phyloP scores from a whole-genome alignment of 2,329 filamentous ascomycete genomes.

The Colletotrichum musae region DNA sequence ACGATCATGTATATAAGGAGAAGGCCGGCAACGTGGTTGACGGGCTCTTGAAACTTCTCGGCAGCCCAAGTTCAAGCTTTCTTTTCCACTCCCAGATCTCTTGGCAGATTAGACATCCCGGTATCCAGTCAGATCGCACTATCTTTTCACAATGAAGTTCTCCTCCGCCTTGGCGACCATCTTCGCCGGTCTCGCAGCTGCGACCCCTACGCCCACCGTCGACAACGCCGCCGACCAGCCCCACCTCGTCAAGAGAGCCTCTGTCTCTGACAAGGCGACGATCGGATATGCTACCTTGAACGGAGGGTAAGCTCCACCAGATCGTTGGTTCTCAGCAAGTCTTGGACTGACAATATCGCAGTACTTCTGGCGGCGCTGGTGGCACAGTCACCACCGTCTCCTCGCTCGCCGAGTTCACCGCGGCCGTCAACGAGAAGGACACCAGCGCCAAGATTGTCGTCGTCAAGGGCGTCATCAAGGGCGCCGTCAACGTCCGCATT shows the following conservation, averaged over 20 bases:
- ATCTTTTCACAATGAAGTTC: conserved; percentile 28
- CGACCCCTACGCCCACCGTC: conserved; percentile 41
- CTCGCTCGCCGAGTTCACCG: conserved; percentile 59
- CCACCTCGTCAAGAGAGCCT: conserved; percentile 42
- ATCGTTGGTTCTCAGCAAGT: not conserved
- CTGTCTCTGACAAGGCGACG: conserved; percentile 44
- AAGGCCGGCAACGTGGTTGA: not conserved
- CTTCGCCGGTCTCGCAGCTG: conserved; percentile 32
- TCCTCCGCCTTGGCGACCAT: conserved; percentile 28
- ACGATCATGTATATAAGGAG: conserved; percentile 25
- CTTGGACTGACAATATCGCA: conserved; percentile 36
- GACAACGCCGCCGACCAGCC: conserved; percentile 20
- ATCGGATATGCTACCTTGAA: conserved; percentile 63
- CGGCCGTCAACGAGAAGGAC: conserved; percentile 59
- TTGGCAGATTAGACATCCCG: conserved; percentile 6
- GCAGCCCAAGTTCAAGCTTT: not conserved
- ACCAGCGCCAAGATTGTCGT: conserved; percentile 53
- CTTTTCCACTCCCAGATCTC: not conserved
- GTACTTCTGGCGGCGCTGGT: conserved; percentile 64
- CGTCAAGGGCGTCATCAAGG: conserved; percentile 55
- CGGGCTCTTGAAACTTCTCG: conserved; percentile 2
- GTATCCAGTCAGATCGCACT: not conserved
- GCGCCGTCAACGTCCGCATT: conserved; percentile 54
- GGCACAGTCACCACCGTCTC: conserved; percentile 64
- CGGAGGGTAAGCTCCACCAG: conserved; percentile 45